These are phyloP conservation scores for Alternaria conjuncta DNA, from an alignment of 2,329 filamentous ascomycete species.

Conservation along the genomic window DNA sequence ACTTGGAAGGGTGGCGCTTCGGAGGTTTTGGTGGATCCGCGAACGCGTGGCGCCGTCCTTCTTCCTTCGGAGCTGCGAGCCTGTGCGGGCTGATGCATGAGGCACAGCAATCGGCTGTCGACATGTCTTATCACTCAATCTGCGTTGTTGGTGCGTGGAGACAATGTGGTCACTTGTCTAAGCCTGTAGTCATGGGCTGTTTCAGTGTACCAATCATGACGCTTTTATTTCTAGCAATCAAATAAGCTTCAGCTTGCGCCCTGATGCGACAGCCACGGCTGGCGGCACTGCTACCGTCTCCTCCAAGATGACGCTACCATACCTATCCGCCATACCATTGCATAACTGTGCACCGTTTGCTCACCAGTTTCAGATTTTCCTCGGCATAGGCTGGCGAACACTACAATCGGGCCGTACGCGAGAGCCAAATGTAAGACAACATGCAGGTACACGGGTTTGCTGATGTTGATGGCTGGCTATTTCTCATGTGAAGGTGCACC, in stretches of 20 bases:
- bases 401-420: conserved; percentile 6
- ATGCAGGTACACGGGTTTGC: conserved; percentile 13
- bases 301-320: conserved; percentile 5
- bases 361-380: conserved; percentile 13
- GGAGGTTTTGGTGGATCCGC: conserved; percentile 6
- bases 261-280: not conserved
- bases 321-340: not conserved
- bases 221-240: not conserved
- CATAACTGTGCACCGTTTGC: not conserved
- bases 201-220: not conserved
- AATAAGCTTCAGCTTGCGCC: conserved; percentile 3
- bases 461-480: conserved; percentile 2
- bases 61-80: conserved; percentile 1
- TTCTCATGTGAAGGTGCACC: not conserved
- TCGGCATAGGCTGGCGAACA: not conserved
- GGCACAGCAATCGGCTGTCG: not conserved
- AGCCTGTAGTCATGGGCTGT: not conserved
- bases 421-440: not conserved
- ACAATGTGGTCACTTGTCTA: not conserved
- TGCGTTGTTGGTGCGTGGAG: not conserved
- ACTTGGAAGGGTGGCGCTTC: not conserved
- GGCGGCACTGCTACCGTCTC: not conserved
- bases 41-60: conserved; percentile 7
- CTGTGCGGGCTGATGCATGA: not conserved
- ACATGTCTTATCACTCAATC: conserved; percentile 7